Evolutionary conservation across 2,329 filamentous ascomycete species (phyloP).

Genomic region (Fusarium tanahbumbuense): DNA sequence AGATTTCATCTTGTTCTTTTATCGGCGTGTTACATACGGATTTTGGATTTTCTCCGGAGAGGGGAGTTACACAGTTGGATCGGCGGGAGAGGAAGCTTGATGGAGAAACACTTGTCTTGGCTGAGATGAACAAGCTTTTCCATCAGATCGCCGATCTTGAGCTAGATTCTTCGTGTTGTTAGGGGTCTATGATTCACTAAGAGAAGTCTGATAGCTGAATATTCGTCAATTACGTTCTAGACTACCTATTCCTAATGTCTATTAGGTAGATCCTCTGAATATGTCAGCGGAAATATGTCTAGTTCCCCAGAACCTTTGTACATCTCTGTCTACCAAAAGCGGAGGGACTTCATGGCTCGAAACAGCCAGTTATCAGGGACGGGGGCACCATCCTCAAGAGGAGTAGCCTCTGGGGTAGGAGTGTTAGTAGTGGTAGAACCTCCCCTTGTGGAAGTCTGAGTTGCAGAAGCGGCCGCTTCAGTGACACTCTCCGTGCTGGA

Average conservation of each 20-base stretch:
- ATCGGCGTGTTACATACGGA: constrained; percentile 70
- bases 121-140: not conserved
- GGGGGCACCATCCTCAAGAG: not conserved
- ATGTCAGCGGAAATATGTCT: not conserved
- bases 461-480: not conserved
- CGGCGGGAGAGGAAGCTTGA: constrained; percentile 68
- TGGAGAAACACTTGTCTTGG: not conserved
- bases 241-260: not conserved
- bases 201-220: not conserved
- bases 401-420: not conserved
- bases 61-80: constrained; percentile 66
- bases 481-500: not conserved
- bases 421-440: not conserved
- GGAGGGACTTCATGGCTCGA: not conserved
- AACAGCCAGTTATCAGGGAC: not conserved
- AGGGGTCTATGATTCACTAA: not conserved
- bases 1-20: constrained; percentile 54
- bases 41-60: constrained; percentile 67
- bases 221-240: not conserved
- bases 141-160: not conserved
- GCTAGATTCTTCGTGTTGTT: not conserved
- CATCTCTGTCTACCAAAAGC: not conserved
- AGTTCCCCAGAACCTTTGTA: too few relatives aligned
- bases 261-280: not conserved
- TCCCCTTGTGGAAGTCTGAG: not conserved